Conservation (phyloP, 768 basidiomycete species). For the Phaffia australis region DNA sequence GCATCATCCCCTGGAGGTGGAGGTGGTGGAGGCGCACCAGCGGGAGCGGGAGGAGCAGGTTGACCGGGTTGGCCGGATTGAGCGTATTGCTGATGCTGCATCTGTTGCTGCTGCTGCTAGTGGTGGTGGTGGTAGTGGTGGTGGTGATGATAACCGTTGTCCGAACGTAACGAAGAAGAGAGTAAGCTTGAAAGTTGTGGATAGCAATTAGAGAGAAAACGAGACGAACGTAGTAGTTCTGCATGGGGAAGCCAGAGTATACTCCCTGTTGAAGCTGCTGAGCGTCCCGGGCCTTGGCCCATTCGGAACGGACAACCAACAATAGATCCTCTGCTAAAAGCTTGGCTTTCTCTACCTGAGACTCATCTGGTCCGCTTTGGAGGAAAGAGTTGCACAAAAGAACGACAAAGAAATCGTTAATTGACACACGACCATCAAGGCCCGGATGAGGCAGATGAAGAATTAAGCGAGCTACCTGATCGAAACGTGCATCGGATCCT, state of each 20-base stretch:
- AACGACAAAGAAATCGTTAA: constrained; percentile 21
- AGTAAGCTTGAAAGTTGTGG: constrained; percentile 20
- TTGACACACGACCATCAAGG: background rate
- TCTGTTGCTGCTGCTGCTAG: too few relatives aligned
- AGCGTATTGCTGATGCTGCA: constrained; percentile 33
- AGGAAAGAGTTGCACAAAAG: background rate
- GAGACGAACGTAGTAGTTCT: constrained; percentile 26
- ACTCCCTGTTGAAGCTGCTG: constrained; percentile 65
- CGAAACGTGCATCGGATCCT: constrained; percentile 84
- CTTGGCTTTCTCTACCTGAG: constrained; percentile 75
- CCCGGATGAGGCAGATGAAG: background rate
- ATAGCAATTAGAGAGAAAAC: constrained; percentile 19
- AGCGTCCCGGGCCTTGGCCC: constrained; percentile 60
- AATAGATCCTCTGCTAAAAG: constrained; percentile 79
- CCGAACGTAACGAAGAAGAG: constrained; percentile 26
- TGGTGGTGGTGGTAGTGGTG: too few relatives aligned
- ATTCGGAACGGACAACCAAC: constrained; percentile 75
- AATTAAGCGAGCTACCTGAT: constrained; percentile 54
- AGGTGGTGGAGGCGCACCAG: constrained; percentile 35
- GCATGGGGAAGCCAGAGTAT: constrained; percentile 45
- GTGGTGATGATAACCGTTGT: too few relatives aligned
- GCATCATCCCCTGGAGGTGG: constrained; percentile 46
- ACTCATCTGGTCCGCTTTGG: constrained; percentile 67
- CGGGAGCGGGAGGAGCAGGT: constrained; percentile 32
- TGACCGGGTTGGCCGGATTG: constrained; percentile 35